These are phyloP conservation scores for Cercospora janseana DNA, from an alignment of 2,329 filamentous ascomycete species.

Conservation along the genomic window DNA sequence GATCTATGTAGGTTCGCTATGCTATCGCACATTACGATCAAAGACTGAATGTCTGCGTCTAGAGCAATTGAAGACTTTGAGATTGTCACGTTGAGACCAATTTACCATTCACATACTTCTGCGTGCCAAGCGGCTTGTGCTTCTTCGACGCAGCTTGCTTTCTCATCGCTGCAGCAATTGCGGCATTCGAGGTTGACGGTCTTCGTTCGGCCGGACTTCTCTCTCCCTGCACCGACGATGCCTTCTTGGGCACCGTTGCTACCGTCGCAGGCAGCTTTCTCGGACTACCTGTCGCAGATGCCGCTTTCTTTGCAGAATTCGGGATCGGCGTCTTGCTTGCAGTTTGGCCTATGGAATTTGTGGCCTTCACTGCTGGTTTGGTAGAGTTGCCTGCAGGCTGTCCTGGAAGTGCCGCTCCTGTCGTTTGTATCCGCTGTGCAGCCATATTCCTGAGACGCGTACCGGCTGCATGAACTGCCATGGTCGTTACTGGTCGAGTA, in stretches of 20 bases:
- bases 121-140: constrained; percentile 31
- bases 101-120: constrained; percentile 31
- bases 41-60: too few relatives aligned
- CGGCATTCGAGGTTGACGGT: constrained; percentile 14
- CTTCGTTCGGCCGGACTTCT: constrained; percentile 19
- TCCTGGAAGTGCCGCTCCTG: constrained; percentile 29
- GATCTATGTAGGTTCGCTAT: too few relatives aligned
- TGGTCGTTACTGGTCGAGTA: constrained; percentile 37
- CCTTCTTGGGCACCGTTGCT: constrained; percentile 10
- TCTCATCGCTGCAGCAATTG: constrained; percentile 21
- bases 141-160: constrained; percentile 18
- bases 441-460: constrained; percentile 31
- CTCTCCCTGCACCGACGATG: constrained; percentile 17
- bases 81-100: not conserved
- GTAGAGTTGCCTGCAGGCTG: constrained; percentile 20
- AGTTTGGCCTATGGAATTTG: not conserved
- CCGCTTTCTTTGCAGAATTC: constrained; percentile 11
- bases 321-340: constrained; percentile 3
- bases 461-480: constrained; percentile 37
- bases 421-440: constrained; percentile 30
- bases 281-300: constrained; percentile 4
- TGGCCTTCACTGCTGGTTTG: not conserved
- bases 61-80: not conserved
- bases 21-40: too few relatives aligned
- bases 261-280: not conserved